A percentile compares a stretch with the other conserved stretches of the same genome.
Conservation (phyloP, 2,329 filamentous ascomycete genomes). For the Didymella arachidicola region DNA sequence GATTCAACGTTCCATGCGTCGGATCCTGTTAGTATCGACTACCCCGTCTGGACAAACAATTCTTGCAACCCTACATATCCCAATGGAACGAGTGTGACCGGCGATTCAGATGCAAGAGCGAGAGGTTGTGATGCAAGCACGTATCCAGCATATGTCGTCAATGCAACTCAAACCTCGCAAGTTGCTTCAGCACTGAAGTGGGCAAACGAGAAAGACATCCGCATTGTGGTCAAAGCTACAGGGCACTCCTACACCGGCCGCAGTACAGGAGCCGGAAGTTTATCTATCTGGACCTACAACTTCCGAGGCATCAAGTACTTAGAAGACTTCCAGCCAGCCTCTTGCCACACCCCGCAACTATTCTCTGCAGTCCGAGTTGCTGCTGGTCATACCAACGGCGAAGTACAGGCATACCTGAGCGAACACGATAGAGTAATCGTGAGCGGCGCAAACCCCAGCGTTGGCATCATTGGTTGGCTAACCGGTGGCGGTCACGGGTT, state of each 20-base stretch:
- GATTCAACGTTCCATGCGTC: constrained; percentile 39
- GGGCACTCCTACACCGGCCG: constrained; percentile 39
- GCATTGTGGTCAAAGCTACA: constrained; percentile 40
- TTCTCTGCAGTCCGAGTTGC: constrained; percentile 29
- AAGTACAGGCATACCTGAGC: constrained; percentile 27
- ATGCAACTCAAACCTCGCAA: constrained; percentile 33
- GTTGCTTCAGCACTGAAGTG: constrained; percentile 33
- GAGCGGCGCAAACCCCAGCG: constrained; percentile 38
- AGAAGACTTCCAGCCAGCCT: constrained; percentile 27
- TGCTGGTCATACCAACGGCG: constrained; percentile 32
- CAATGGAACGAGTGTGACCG: constrained; percentile 42
- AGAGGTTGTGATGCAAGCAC: constrained; percentile 35
- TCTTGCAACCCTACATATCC: constrained; percentile 41
- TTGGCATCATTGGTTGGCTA: constrained; percentile 53
- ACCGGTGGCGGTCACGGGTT: constrained; percentile 51
- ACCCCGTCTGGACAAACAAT: constrained; percentile 41
- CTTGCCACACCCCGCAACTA: constrained; percentile 18
- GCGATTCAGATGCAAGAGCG: constrained; percentile 30
- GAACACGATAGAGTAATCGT: constrained; percentile 28
- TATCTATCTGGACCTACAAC: constrained; percentile 43
- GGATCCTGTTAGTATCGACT: constrained; percentile 41
- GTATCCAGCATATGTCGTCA: constrained; percentile 42
- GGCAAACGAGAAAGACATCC: constrained; percentile 32
- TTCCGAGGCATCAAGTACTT: constrained; percentile 36
- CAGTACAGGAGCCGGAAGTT: constrained; percentile 28